Conservation (phyloP, 805 yeast species). For the Yarrowia divulgata region DNA sequence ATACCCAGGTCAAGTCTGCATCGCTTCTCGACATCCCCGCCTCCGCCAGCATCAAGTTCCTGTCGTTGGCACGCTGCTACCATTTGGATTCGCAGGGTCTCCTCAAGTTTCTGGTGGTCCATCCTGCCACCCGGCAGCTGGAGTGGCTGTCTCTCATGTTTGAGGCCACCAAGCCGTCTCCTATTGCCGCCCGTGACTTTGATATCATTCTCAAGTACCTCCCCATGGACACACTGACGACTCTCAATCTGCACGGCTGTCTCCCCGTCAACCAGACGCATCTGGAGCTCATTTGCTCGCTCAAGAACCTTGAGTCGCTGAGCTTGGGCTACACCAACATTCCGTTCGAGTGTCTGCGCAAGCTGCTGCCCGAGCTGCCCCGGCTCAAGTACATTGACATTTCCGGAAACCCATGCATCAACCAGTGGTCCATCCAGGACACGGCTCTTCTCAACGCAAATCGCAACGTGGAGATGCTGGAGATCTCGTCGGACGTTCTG, state of each 20-base stretch:
- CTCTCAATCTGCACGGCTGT: constrained; percentile 67
- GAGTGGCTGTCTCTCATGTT: constrained; percentile 73
- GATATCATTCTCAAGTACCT: constrained; percentile 56
- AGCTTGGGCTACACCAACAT: constrained; percentile 49
- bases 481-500: constrained; percentile 54
- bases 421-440: constrained; percentile 64
- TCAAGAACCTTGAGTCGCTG: constrained; percentile 46
- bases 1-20: constrained; percentile 76
- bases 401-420: constrained; percentile 66
- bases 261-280: constrained; percentile 59
- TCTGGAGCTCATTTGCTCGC: constrained; percentile 48
- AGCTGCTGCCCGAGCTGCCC: constrained; percentile 45
- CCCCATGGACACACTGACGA: constrained; percentile 52
- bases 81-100: constrained; percentile 75
- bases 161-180: constrained; percentile 67
- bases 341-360: constrained; percentile 45
- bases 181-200: constrained; percentile 60
- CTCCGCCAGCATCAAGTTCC: constrained; percentile 70
- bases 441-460: constrained; percentile 55
- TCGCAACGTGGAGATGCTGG: constrained; percentile 65
- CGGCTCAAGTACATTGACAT: constrained; percentile 67
- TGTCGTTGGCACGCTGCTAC: constrained; percentile 71
- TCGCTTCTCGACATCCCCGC: constrained; percentile 63
- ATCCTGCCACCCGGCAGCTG: constrained; percentile 67
- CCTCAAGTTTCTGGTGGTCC: constrained; percentile 70